Percentiles rank a stretch among this genome's conserved stretches.
Evolutionary conservation across 306 rosid species (phyloP).

Genomic region (Pyrus pyrifolia): DNA sequence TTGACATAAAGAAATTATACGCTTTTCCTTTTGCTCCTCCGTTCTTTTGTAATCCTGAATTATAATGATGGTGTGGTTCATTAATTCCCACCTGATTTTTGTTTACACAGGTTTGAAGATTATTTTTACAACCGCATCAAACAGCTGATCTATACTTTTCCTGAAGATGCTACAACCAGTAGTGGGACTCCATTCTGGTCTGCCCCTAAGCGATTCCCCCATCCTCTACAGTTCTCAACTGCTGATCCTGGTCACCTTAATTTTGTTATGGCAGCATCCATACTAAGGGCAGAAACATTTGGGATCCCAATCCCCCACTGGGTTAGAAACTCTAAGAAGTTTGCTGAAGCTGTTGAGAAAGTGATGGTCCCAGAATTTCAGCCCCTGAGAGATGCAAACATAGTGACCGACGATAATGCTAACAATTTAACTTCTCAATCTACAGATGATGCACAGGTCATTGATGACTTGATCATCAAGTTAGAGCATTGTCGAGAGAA

Average conservation of each 20-base stretch:
- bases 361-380: slow-evolving; percentile 76
- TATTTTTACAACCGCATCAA: slow-evolving; percentile 79
- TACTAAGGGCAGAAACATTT: slow-evolving; percentile 85
- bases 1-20: not conserved
- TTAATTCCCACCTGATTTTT: slow-evolving; percentile 1
- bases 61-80: not conserved
- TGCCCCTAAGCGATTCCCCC: slow-evolving; percentile 96
- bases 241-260: slow-evolving; percentile 70
- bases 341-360: slow-evolving; percentile 67
- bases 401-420: slow-evolving; percentile 90
- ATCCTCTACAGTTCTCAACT: slow-evolving; percentile 66
- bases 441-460: slow-evolving; percentile 74
- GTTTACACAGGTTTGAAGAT: slow-evolving; percentile 78
- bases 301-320: slow-evolving; percentile 85
- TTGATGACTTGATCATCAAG: slow-evolving; percentile 56
- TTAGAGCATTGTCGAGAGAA: slow-evolving; percentile 51
- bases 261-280: slow-evolving; percentile 69
- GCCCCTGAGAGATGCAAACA: slow-evolving; percentile 77
- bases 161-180: slow-evolving; percentile 93
- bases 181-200: slow-evolving; percentile 98
- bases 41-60: not conserved
- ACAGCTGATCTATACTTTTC: slow-evolving; percentile 86
- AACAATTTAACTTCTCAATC: slow-evolving; percentile 67
- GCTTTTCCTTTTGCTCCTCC: not conserved
- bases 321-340: slow-evolving; percentile 59